Percentiles rank a stretch among this genome's conserved stretches.
Evolutionary conservation across 352 stramenopile species (phyloP).

Genomic region (Aphanomyces euteiches): DNA sequence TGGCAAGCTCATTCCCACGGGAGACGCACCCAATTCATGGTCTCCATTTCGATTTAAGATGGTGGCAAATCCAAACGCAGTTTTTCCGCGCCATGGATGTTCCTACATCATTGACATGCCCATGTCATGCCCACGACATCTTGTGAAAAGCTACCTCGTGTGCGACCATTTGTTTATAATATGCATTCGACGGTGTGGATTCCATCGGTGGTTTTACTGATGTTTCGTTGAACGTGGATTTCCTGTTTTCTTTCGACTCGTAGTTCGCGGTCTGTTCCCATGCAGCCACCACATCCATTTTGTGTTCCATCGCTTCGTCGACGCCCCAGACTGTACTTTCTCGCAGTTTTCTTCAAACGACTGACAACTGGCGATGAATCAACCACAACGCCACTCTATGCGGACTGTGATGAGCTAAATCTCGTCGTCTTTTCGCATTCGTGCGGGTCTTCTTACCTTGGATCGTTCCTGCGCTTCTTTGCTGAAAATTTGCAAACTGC

Average conservation of each 20-base stretch:
- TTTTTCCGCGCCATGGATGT: conserved; percentile 61
- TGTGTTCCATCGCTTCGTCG: neutral
- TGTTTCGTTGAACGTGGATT: no score
- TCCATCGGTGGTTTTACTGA: neutral
- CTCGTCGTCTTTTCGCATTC: neutral
- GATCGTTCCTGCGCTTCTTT: conserved; percentile 18
- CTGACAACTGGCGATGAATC: no score
- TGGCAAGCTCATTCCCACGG: conserved; percentile 39
- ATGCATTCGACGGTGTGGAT: neutral
- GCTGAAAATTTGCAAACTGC: conserved; percentile 31
- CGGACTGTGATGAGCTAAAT: neutral
- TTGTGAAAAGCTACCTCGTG: conserved; percentile 4
- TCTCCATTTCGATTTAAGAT: conserved; percentile 58
- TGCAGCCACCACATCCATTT: neutral
- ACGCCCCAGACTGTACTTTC: no score
- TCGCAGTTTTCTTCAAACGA: no score
- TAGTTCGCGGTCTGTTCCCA: neutral
- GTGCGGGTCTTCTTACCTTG: neutral
- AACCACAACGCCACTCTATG: no score
- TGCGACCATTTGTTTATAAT: neutral
- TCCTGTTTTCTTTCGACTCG: no score
- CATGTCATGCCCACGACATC: neutral
- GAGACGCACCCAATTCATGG: conserved; percentile 15
- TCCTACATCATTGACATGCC: conserved; percentile 39
- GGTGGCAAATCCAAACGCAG: conserved; percentile 72